A percentile compares a stretch with the other conserved stretches of the same genome.
Conservation (phyloP, 2,329 filamentous ascomycete species). For the Curvularia sp. region DNA sequence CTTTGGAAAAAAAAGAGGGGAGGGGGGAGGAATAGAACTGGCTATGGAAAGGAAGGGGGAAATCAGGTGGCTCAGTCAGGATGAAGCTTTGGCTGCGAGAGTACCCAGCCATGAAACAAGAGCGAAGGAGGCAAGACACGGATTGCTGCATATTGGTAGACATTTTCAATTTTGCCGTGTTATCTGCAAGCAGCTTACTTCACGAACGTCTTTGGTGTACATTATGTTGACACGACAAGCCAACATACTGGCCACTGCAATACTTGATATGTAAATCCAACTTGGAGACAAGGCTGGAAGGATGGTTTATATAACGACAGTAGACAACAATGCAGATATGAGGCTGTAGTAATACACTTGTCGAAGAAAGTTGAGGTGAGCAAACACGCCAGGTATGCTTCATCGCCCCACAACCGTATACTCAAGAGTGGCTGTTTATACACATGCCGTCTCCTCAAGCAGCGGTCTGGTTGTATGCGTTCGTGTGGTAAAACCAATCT, state of each 20-base stretch:
- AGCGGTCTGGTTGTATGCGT: conserved; percentile 39
- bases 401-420: background rate
- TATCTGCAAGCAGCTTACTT: background rate
- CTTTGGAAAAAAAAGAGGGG: background rate
- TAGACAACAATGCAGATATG: background rate
- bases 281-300: background rate
- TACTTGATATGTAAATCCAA: conserved; percentile 3
- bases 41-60: background rate
- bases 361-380: background rate
- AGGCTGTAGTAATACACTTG: background rate
- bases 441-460: background rate
- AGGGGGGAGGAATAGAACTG: background rate
- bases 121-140: background rate
- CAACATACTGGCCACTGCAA: conserved; percentile 15
- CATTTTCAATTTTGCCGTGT: background rate
- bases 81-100: background rate
- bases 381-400: background rate
- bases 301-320: background rate
- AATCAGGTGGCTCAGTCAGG: background rate
- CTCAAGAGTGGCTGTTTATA: background rate
- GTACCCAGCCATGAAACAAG: background rate
- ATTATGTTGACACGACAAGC: conserved; percentile 12
- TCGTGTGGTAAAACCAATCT: conserved; percentile 39
- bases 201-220: conserved; percentile 41
- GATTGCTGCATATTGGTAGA: background rate